Evolutionary conservation across 2,329 filamentous ascomycete genomes (phyloP), one percentile per base, ranked within the genome.

Genomic region (Escovopsis sp.): DNA sequence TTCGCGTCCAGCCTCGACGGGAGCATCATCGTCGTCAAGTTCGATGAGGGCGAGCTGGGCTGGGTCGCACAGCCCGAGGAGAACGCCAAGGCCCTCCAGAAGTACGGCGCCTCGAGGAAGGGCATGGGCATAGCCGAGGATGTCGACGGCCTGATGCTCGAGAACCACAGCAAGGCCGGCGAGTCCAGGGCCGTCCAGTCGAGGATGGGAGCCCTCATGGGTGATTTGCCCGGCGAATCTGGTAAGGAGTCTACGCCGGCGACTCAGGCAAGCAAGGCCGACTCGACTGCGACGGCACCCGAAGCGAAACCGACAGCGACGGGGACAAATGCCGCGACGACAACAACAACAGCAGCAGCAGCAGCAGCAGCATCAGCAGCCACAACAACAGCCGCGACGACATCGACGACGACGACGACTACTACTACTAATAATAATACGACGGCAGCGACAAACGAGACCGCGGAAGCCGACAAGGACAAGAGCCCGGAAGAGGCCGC

Each of bases 151-250:
- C 64, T 96, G 35, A 71, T 84, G 32, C 65, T 98, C 1, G 91
- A 98, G 62, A 87, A 93, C 51, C 82, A 81, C 57, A 94, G 87
- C 63, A 95, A 93, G 57, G 87, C 82, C 35, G 89, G 83, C 16
- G 91, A 98, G 58, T 73, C 89, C 29, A 84, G 81, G 48, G 88
- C 83, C 5, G 88, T 89, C 0, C 85, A 98, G 62, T 91, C 87
- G 2, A 77, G 89, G 49, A 98, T 98, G 91, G 91, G 91, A 11
- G 89, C 89, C n/a, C 64, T 98, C 32, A 98, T 98, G 91, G 89
- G 89, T 6, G 88, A 94, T 55, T 72, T 74, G 14, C 71, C 71
- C 2, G 60, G 72, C 4, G 68, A 71, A 5, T 74, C 76, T 30
- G 65, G 69, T 4, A 75, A 76, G 34, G 65, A 68, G 39, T 58